Evolutionary conservation across 805 yeast species (phyloP).

Genomic region (Yamadazyma akitaensis): DNA sequence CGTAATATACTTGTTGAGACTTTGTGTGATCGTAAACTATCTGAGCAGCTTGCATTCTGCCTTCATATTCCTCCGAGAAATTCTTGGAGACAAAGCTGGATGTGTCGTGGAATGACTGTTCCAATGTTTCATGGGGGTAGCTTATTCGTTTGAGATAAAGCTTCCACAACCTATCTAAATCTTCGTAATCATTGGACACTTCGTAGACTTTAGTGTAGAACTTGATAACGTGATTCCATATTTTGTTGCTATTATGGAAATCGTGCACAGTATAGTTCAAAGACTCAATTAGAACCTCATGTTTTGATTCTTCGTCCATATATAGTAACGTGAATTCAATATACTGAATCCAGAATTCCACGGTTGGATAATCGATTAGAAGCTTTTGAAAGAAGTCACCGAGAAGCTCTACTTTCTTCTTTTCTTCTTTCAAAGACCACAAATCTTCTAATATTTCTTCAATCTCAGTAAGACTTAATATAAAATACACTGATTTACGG

Average conservation of each 20-base stretch:
- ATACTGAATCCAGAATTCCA: constrained; percentile 20
- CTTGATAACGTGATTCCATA: constrained; percentile 11
- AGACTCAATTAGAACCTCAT: constrained; percentile 17
- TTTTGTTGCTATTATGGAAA: constrained; percentile 11
- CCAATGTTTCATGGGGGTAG: constrained; percentile 40
- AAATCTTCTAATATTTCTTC: constrained; percentile 20
- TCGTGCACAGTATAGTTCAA: constrained; percentile 24
- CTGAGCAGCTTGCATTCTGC: constrained; percentile 35
- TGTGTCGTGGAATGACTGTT: constrained; percentile 36
- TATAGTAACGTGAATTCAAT: constrained; percentile 13
- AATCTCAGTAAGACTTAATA: constrained; percentile 11
- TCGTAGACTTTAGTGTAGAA: constrained; percentile 7
- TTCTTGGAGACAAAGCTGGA: constrained; percentile 39
- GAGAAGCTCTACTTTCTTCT: constrained; percentile 3
- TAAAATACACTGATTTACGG: constrained; percentile 9
- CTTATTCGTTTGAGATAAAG: constrained; percentile 30
- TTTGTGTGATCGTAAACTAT: constrained; percentile 28
- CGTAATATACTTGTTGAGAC: constrained; percentile 27
- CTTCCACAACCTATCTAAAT: constrained; percentile 18
- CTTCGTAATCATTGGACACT: constrained; percentile 8
- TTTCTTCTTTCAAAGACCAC: constrained; percentile 10
- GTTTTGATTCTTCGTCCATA: constrained; percentile 6
- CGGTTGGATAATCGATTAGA: constrained; percentile 20
- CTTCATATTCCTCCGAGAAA: constrained; percentile 26
- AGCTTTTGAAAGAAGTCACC: constrained; percentile 16